Base-by-base conservation (phyloP, 208 protist genomes). In the Acanthamoeba sp. region DNA sequence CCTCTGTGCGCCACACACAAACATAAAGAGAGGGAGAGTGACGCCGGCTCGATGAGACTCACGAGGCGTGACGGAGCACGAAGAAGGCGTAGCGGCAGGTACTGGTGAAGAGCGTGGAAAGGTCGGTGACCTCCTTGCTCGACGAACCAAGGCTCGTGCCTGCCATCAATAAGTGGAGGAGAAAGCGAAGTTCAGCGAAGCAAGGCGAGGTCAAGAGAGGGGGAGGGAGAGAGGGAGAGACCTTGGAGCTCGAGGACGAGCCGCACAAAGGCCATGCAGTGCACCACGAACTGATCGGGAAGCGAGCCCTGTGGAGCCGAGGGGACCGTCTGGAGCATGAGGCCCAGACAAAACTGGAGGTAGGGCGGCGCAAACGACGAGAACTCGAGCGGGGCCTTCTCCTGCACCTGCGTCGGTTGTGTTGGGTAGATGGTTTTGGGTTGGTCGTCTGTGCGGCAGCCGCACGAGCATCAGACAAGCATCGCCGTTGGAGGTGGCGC, bases 311-410 rank as follows among this genome's bases (percentile, higher is more conserved):
- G 42, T 2, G 78, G 22, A 87, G 50, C 22, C 24, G 78, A 87
- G 14, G 78, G 78, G 34, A 87, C 50, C 24, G 50, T 87, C 34
- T 87, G 78, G n/a, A 87, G n/a, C 78, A 87, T 34, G 16, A 62
- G 78, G n/a, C 40, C 34, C 32, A 87, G 42, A 7, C 78, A 87
- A 87, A 87, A 87, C 50, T 87, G 78, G 29, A 87, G 78, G 50
- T 40, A 87, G 16, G 78, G 78, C 34, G 34, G 78, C 24, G 32
- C 42, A 87, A 62, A 57, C 40, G 78, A 22, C 40, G 42, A 16
- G 29, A 87, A 87, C 1, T 24, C 24, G 3, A 57, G 50, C 2
- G 32, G 78, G 16, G 78, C 40, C 34, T 87, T 48, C 7, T 87
- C 78, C 34, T 87, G 38, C 24, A 57, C 78, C 50, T 87, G 78